Evolutionary conservation across 257 asterid genomes (phyloP).

Genomic region (Jacaranda mimosifolia): DNA sequence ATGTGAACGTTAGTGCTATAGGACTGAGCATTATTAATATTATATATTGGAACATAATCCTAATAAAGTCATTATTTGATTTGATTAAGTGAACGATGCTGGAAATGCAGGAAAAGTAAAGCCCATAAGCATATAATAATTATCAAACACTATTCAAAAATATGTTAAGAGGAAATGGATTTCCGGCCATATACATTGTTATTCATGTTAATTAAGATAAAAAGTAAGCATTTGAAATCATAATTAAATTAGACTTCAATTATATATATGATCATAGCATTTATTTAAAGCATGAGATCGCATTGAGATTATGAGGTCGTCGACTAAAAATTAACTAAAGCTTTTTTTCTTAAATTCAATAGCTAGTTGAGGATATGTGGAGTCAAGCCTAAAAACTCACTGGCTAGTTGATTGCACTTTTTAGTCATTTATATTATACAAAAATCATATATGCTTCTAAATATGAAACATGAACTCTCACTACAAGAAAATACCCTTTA

Average conservation of each 20-base stretch:
- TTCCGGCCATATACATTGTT: background rate
- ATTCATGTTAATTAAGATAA: slow-evolving; percentile 11
- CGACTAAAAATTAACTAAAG: background rate
- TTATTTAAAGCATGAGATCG: background rate
- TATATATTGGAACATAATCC: background rate
- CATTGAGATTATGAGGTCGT: background rate
- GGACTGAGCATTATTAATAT: slow-evolving; percentile 9
- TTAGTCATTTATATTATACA: background rate
- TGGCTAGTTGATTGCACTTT: slow-evolving; percentile 1
- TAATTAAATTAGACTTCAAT: slow-evolving; percentile 12
- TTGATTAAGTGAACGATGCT: too few relatives aligned
- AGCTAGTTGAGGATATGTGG: background rate
- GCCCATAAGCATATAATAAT: background rate
- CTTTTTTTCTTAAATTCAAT: background rate
- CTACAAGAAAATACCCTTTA: background rate
- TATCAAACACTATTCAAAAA: slow-evolving; percentile 24
- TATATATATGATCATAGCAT: background rate
- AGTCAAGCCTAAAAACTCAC: slow-evolving; percentile 30
- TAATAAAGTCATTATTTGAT: slow-evolving; percentile 2
- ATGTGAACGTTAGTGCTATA: slow-evolving; percentile 29
- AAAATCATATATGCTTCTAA: background rate
- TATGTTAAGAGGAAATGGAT: background rate
- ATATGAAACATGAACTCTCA: background rate
- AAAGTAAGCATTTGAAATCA: background rate
- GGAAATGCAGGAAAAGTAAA: background rate